These are phyloP conservation scores for Curvularia verruculosa DNA, from an alignment of 2,329 filamentous ascomycete species.

Conservation along the genomic window DNA sequence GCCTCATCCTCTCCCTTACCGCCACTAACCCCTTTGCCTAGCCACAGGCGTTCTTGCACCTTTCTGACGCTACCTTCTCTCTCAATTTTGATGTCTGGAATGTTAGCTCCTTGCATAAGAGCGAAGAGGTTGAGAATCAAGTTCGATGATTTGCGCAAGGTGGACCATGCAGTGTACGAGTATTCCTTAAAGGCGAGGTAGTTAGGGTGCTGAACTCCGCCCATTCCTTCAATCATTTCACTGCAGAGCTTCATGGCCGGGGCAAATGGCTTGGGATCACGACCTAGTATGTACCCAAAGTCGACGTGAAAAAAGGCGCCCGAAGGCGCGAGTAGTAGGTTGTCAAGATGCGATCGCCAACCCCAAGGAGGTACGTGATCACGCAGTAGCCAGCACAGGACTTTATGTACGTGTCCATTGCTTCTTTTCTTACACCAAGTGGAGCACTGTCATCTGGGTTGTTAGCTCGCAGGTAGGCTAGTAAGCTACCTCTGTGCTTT, in stretches of 20 bases:
- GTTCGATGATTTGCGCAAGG: constrained; percentile 85
- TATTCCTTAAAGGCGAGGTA: constrained; percentile 93
- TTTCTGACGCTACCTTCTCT: constrained; percentile 94
- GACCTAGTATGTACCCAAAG: constrained; percentile 96
- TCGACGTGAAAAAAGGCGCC: constrained; percentile 98
- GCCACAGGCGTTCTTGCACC: constrained; percentile 90
- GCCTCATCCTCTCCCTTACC: constrained; percentile 83
- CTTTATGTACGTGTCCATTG: constrained; percentile 93
- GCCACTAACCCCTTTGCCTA: constrained; percentile 60
- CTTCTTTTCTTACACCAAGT: constrained; percentile 86
- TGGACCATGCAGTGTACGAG: constrained; percentile 92
- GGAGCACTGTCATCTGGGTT: constrained; percentile 85
- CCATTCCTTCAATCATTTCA: constrained; percentile 99
- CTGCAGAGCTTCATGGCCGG: constrained; percentile 96
- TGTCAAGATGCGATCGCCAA: constrained; percentile 97
- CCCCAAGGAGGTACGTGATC: constrained; percentile 95
- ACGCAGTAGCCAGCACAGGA: constrained; percentile 98
- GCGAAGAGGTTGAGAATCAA: constrained; percentile 94
- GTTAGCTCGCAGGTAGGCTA: constrained; percentile 85
- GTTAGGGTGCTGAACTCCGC: constrained; percentile 77
- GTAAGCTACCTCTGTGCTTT: constrained; percentile 78
- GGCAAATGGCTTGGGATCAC: constrained; percentile 96
- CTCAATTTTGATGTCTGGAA: constrained; percentile 91
- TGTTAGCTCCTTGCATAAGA: constrained; percentile 96
- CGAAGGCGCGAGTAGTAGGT: constrained; percentile 86